Percentiles rank a stretch among this genome's conserved stretches.
Conservation (phyloP, 805 yeast genomes). For the Metschnikowia koreensis region DNA sequence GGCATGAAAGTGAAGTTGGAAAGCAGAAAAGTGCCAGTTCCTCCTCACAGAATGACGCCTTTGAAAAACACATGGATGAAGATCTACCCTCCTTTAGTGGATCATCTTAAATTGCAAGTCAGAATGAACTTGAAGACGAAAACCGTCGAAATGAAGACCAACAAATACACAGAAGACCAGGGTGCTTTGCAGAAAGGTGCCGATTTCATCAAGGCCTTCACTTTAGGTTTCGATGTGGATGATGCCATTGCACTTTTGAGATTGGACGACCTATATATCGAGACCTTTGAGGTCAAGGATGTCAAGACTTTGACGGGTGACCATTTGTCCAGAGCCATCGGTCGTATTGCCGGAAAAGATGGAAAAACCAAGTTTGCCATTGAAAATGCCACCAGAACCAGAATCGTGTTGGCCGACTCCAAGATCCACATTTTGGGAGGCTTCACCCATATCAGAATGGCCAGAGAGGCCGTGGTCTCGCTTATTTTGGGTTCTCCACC, state of each 20-base stretch:
- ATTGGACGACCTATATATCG: slow-evolving; percentile 93
- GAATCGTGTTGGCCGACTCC: slow-evolving; percentile 95
- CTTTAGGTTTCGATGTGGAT: slow-evolving; percentile 94
- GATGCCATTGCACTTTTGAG: slow-evolving; percentile 94
- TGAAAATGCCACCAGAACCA: slow-evolving; percentile 96
- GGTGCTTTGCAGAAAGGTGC: slow-evolving; percentile 98
- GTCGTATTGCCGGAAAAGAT: slow-evolving; percentile 99
- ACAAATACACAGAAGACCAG: slow-evolving; percentile 78
- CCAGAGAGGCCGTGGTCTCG: slow-evolving; percentile 95
- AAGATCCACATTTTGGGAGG: slow-evolving; percentile 97
- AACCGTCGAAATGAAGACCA: slow-evolving; percentile 84
- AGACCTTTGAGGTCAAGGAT: slow-evolving; percentile 95
- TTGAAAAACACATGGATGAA: slow-evolving; percentile 88
- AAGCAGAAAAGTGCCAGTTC: slow-evolving; percentile 85
- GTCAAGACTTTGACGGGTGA: slow-evolving; percentile 95
- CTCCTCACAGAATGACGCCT: slow-evolving; percentile 97
- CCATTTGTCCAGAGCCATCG: slow-evolving; percentile 97
- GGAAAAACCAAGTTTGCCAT: slow-evolving; percentile 98
- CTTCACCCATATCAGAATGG: slow-evolving; percentile 94
- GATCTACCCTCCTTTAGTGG: slow-evolving; percentile 93
- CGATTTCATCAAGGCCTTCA: slow-evolving; percentile 92
- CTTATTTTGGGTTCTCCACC: slow-evolving; percentile 97
- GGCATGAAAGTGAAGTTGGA: slow-evolving; percentile 74
- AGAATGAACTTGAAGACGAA: slow-evolving; percentile 90
- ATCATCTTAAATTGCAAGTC: slow-evolving; percentile 90